phyloP scores from a whole-genome alignment of 495 filamentous ascomycete species.

The Hyaloscypha variabilis region DNA sequence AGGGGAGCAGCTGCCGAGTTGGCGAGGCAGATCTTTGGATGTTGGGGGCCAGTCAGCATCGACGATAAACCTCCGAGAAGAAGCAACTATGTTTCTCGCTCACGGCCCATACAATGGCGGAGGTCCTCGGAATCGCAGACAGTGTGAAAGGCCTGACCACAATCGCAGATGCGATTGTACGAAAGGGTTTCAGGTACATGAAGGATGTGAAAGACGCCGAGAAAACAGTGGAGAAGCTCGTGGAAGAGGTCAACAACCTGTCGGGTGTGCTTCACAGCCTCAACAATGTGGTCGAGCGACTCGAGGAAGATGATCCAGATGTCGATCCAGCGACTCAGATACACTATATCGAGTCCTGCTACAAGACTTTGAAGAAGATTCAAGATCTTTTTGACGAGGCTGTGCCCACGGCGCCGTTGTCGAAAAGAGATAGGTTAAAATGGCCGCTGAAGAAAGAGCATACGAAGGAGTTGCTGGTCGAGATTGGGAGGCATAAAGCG shows the following conservation, averaged over 20 bases:
- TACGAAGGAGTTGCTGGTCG: constrained; percentile 33
- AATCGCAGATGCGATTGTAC: constrained; percentile 37
- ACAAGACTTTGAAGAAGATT: constrained; percentile 26
- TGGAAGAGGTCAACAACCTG: constrained; percentile 30
- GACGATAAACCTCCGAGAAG: neutral
- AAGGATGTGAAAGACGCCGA: constrained; percentile 35
- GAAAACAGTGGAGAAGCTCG: constrained; percentile 29
- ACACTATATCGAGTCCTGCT: constrained; percentile 31
- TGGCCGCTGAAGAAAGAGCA: constrained; percentile 32
- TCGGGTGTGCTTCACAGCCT: constrained; percentile 37
- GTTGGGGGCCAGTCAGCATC: neutral
- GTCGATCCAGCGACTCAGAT: constrained; percentile 21
- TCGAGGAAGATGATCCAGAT: constrained; percentile 29
- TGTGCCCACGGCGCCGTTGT: neutral
- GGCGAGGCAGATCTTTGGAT: neutral
- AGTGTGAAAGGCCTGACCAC: constrained; percentile 40
- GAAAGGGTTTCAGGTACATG: constrained; percentile 34
- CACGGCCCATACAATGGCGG: constrained; percentile 30
- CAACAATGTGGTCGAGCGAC: constrained; percentile 25
- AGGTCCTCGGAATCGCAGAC: constrained; percentile 38
- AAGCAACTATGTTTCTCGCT: neutral
- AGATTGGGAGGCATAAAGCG: constrained; percentile 36
- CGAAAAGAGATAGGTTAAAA: constrained; percentile 13
- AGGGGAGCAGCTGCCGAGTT: neutral
- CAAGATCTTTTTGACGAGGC: constrained; percentile 19